These are phyloP conservation scores for Buxus sempervirens DNA, from an alignment of 164 flowering plant genomes.

Conservation along the genomic window DNA sequence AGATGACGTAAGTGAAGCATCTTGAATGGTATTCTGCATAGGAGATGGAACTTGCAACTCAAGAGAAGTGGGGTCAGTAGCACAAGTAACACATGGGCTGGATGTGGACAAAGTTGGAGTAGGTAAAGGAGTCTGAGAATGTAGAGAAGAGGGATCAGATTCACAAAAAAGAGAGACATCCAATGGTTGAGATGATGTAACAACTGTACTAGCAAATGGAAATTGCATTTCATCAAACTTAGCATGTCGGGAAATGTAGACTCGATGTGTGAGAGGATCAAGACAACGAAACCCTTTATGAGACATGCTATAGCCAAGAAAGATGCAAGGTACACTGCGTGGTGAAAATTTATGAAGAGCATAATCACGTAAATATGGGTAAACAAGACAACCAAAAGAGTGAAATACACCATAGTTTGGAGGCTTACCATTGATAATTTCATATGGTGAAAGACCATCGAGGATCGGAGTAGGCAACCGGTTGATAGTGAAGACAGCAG, in stretches of 20 bases:
- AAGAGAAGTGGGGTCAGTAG: too few relatives aligned
- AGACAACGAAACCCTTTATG: conserved; percentile 4
- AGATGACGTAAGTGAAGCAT: too few relatives aligned
- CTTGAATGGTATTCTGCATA: too few relatives aligned
- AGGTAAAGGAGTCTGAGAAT: too few relatives aligned
- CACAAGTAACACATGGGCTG: too few relatives aligned
- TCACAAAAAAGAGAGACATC: too few relatives aligned
- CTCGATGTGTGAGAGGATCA: conserved; percentile 3
- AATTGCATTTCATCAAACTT: neutral
- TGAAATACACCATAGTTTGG: conserved; percentile 1
- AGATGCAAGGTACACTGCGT: conserved; percentile 7
- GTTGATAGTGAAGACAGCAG: neutral
- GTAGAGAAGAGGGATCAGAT: too few relatives aligned
- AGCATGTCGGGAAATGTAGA: neutral
- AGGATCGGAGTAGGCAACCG: neutral
- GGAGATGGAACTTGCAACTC: too few relatives aligned
- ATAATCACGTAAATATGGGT: too few relatives aligned
- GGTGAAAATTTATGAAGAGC: neutral
- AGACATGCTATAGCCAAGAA: conserved; percentile 4
- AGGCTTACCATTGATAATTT: too few relatives aligned
- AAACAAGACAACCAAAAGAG: too few relatives aligned
- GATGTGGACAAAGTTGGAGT: too few relatives aligned
- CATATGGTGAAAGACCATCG: neutral
- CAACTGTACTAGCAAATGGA: conserved; percentile 1
- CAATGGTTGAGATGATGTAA: neutral